phyloP scores from a whole-genome alignment of 2,329 filamentous ascomycete genomes.

The Boeremia lycopersici region DNA sequence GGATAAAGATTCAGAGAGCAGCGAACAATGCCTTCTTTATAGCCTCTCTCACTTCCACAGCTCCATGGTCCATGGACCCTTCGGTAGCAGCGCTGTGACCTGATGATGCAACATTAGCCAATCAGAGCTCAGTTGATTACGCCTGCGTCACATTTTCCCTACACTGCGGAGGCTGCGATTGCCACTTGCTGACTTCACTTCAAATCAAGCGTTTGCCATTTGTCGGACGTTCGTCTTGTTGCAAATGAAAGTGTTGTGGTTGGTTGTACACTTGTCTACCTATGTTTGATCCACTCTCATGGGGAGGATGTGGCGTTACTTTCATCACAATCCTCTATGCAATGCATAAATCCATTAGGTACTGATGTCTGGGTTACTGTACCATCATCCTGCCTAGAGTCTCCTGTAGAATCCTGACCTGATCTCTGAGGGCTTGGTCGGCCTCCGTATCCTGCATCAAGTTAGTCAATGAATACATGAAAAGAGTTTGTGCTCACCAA shows the following conservation, averaged over 20 bases:
- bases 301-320: conserved; percentile 8
- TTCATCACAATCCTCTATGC: not conserved
- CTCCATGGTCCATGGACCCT: conserved; percentile 25
- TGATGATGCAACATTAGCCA: conserved; percentile 27
- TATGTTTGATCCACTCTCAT: conserved; percentile 7
- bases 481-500: conserved; percentile 31
- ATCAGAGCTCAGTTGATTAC: conserved; percentile 43
- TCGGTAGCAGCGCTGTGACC: conserved; percentile 24
- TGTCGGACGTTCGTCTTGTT: conserved; percentile 20
- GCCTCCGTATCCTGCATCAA: conserved; percentile 27
- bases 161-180: conserved; percentile 19
- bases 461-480: conserved; percentile 16
- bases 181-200: conserved; percentile 33
- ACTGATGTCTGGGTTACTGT: conserved; percentile 6
- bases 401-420: conserved; percentile 30
- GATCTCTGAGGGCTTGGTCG: conserved; percentile 29
- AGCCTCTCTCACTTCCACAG: conserved; percentile 22
- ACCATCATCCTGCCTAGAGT: conserved; percentile 31
- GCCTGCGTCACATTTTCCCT: conserved; percentile 14
- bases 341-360: not conserved
- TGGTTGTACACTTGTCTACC: conserved; percentile 2
- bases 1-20: conserved; percentile 5
- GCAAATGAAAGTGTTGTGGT: conserved; percentile 14
- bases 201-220: conserved; percentile 27
- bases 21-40: conserved; percentile 26